These are phyloP conservation scores for Neopestalotiopsis rosae DNA, from an alignment of 2,329 filamentous ascomycete genomes.

Conservation along the genomic window DNA sequence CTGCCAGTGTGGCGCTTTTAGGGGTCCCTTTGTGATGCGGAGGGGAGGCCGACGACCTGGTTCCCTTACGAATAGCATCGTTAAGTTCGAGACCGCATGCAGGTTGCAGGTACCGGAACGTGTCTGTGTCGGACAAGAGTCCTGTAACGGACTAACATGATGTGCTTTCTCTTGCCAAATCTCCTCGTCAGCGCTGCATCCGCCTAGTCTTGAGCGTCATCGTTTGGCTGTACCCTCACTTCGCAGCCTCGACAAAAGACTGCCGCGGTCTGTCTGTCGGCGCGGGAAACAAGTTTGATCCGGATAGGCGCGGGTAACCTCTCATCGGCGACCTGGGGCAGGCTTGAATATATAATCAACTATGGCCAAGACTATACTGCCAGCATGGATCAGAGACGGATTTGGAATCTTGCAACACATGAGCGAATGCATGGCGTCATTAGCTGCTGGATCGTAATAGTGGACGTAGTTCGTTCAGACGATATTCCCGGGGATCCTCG, in stretches of 20 bases:
- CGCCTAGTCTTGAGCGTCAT: background rate
- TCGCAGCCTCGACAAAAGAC: background rate
- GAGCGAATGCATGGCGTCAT: background rate
- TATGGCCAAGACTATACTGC: no score
- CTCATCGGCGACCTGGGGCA: no score
- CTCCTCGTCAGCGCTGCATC: background rate
- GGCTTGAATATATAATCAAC: no score
- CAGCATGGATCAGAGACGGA: background rate
- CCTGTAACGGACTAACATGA: background rate
- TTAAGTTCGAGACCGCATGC: constrained; percentile 4
- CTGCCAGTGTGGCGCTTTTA: background rate
- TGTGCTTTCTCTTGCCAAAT: background rate
- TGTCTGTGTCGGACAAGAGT: background rate
- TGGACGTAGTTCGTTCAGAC: background rate
- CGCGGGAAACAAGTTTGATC: no score
- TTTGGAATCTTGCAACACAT: background rate
- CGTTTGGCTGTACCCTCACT: background rate
- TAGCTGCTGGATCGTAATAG: background rate
- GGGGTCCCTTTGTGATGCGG: background rate
- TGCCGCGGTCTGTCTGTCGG: background rate
- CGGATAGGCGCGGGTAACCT: no score
- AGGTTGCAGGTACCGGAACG: constrained; percentile 8
- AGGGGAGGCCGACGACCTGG: background rate
- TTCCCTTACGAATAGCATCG: background rate
- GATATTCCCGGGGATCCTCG: background rate